phyloP scores from a whole-genome alignment of 73 alveolate species.

The Effrenium voratum region DNA sequence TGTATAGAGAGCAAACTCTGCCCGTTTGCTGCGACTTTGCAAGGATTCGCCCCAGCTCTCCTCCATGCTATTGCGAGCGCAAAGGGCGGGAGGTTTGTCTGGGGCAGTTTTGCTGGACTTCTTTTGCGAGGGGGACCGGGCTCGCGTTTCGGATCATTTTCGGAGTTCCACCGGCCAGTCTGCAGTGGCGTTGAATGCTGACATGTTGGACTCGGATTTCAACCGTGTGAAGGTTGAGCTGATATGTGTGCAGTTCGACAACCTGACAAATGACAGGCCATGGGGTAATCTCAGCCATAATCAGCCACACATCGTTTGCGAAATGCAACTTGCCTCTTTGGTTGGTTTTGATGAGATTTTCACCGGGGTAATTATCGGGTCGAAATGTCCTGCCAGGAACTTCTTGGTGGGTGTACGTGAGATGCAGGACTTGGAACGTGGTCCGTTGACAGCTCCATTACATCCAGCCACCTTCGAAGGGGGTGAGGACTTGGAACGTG shows the following conservation, averaged over 20 bases:
- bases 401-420: conserved; percentile 27
- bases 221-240: conserved; percentile 62
- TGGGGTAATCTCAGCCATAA: no score
- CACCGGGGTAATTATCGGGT: no score
- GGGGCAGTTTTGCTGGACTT: conserved; percentile 5
- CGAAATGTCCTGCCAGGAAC: no score
- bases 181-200: not conserved
- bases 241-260: not conserved
- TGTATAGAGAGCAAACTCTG: no score
- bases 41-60: conserved; percentile 36
- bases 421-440: not conserved
- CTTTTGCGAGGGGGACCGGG: not conserved
- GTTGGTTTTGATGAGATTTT: no score
- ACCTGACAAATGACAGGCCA: not conserved
- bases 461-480: not conserved
- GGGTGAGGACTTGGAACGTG: not conserved
- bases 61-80: not conserved
- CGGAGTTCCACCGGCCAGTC: not conserved
- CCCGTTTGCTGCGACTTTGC: no score
- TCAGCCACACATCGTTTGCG: no score
- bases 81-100: not conserved
- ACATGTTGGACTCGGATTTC: conserved; percentile 35
- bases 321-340: no score
- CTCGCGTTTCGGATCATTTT: not conserved
- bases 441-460: not conserved